These are phyloP conservation scores for Exophiala spinifera DNA, from an alignment of 2,329 filamentous ascomycete genomes.

Conservation along the genomic window DNA sequence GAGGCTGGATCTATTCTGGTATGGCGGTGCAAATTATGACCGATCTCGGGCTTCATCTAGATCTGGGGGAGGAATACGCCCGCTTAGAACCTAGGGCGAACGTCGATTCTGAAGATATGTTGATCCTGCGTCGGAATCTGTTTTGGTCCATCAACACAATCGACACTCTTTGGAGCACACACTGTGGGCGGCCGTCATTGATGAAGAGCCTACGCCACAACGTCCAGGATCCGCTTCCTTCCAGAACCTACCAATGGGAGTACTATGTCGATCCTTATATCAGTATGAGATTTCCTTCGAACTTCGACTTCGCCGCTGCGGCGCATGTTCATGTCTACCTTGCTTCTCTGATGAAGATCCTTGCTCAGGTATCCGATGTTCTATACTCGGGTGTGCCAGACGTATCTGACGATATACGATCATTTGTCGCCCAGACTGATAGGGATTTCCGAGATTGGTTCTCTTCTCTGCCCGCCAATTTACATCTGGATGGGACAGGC, in stretches of 20 bases:
- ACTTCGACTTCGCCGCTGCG: constrained; percentile 7
- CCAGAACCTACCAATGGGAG: constrained; percentile 9
- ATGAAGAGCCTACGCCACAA: constrained; percentile 8
- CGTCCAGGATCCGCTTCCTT: constrained; percentile 5
- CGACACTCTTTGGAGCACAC: constrained; percentile 26
- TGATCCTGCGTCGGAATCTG: constrained; percentile 32
- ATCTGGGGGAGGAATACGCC: constrained; percentile 32
- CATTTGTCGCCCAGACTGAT: constrained; percentile 9
- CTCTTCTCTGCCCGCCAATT: neutral
- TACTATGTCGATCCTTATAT: constrained; percentile 3
- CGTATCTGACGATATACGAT: constrained; percentile 2
- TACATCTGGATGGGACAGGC: constrained; percentile 3
- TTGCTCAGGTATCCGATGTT: constrained; percentile 7
- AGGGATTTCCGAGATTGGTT: constrained; percentile 9
- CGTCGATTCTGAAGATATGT: neutral
- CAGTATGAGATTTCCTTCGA: constrained; percentile 5
- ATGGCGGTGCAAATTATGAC: constrained; percentile 48
- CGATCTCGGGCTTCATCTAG: constrained; percentile 42
- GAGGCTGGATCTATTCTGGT: constrained; percentile 47
- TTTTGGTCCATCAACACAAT: constrained; percentile 40
- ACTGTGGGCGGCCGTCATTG: constrained; percentile 7
- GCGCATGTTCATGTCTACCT: constrained; percentile 11
- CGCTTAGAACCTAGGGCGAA: neutral
- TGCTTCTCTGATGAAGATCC: constrained; percentile 8
- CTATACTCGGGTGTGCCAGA: constrained; percentile 15